Percentiles rank a stretch among this genome's conserved stretches.
Evolutionary conservation across 2,329 filamentous ascomycete species (phyloP).

Genomic region (Cordyceps farinosa): DNA sequence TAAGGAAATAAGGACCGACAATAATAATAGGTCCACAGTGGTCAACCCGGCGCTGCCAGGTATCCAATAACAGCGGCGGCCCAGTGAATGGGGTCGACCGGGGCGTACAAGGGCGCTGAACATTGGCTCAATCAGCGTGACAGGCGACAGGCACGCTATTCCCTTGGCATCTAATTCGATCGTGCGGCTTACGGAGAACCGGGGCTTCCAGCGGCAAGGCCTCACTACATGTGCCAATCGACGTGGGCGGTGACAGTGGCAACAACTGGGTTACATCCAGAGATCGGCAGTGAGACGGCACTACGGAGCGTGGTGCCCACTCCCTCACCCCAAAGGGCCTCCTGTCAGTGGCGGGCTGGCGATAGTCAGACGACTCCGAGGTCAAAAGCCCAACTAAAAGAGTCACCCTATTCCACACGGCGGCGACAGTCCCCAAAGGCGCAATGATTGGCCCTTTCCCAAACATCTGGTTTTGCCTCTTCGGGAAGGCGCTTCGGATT

Average conservation of each 20-base stretch:
- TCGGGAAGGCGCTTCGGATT: slow-evolving; percentile 12
- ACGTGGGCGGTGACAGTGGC: background rate
- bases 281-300: slow-evolving; percentile 9
- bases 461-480: background rate
- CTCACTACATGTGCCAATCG: background rate
- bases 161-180: slow-evolving; percentile 14
- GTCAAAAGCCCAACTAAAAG: background rate
- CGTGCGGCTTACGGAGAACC: slow-evolving; percentile 1
- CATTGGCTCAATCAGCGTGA: background rate
- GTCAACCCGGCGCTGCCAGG: background rate
- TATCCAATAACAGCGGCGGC: background rate
- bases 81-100: background rate
- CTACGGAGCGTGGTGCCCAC: background rate
- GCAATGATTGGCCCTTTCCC: slow-evolving; percentile 7
- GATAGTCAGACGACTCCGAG: background rate
- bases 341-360: background rate
- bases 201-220: background rate
- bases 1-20: background rate
- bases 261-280: background rate
- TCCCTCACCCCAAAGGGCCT: background rate
- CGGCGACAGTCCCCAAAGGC: slow-evolving; percentile 8
- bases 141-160: background rate
- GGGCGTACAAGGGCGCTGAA: background rate
- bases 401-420: background rate
- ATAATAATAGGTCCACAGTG: background rate